phyloP scores from a whole-genome alignment of 2,329 filamentous ascomycete species.

The Ophiostoma sp. region DNA sequence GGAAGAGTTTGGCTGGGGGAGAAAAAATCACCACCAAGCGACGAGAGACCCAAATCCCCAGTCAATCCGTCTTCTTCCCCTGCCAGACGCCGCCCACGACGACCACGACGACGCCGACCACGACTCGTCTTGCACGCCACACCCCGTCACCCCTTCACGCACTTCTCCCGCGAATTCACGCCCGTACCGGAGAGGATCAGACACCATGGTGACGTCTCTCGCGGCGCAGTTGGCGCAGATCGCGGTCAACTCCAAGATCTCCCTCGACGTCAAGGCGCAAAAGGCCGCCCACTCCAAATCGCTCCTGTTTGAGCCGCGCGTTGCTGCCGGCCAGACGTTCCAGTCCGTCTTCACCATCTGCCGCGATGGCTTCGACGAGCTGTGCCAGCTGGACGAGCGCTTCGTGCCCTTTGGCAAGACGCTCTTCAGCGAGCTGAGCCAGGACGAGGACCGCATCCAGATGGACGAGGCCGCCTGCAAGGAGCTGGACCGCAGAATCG shows the following conservation, averaged over 20 bases:
- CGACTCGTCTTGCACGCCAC: constrained; percentile 1
- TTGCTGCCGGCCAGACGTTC: constrained; percentile 83
- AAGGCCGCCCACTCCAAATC: constrained; percentile 90
- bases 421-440: constrained; percentile 92
- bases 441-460: constrained; percentile 77
- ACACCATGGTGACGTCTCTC: constrained; percentile 54
- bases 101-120: constrained; percentile 14
- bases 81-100: no score
- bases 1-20: constrained; percentile 12
- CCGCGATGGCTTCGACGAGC: constrained; percentile 80
- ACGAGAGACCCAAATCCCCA: not conserved
- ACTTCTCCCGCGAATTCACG: not conserved
- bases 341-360: constrained; percentile 84
- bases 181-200: not conserved
- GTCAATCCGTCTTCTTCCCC: not conserved
- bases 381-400: constrained; percentile 78
- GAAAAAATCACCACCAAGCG: constrained; percentile 9
- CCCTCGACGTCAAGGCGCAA: constrained; percentile 88
- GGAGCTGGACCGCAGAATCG: constrained; percentile 69
- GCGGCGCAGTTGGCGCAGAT: constrained; percentile 92
- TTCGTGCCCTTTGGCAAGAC: constrained; percentile 69
- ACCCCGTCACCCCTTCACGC: not conserved
- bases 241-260: constrained; percentile 80
- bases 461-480: constrained; percentile 77
- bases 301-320: constrained; percentile 80